These are phyloP conservation scores for Lactarius quietus DNA, from an alignment of 768 basidiomycete species.

Conservation along the genomic window DNA sequence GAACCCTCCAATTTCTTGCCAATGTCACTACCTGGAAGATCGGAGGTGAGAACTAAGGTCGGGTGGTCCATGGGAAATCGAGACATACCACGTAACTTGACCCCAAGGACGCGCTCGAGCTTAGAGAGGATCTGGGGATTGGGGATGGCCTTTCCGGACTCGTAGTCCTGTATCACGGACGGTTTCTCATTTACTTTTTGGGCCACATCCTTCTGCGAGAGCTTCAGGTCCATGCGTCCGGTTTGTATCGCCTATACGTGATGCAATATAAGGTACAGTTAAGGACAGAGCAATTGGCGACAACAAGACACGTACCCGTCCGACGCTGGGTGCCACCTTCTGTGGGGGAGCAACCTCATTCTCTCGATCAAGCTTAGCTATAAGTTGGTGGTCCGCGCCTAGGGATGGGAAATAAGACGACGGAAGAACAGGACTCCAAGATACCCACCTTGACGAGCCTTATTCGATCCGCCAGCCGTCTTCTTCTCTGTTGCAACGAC, in stretches of 20 bases:
- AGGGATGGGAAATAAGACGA: conserved; percentile 1
- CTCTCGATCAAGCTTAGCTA: conserved; percentile 91
- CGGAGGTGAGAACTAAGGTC: conserved; percentile 15
- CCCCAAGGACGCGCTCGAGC: conserved; percentile 79
- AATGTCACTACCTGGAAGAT: conserved; percentile 62
- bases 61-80: neutral
- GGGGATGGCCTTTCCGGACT: conserved; percentile 82
- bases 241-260: conserved; percentile 68
- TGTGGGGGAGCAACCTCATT: conserved; percentile 93
- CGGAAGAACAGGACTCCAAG: neutral
- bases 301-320: conserved; percentile 50
- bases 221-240: conserved; percentile 69
- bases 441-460: conserved; percentile 61
- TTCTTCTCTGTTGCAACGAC: conserved; percentile 86
- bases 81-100: conserved; percentile 78
- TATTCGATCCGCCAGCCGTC: conserved; percentile 62
- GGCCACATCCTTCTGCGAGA: conserved; percentile 91
- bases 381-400: conserved; percentile 92
- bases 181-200: conserved; percentile 94
- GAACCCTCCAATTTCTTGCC: conserved; percentile 81
- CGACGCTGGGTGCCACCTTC: conserved; percentile 69
- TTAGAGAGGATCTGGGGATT: conserved; percentile 83
- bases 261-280: neutral
- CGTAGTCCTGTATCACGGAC: conserved; percentile 83
- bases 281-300: neutral